Percentiles rank a stretch among this genome's conserved stretches.
Evolutionary conservation across 805 yeast genomes (phyloP).

Genomic region (Candida ponderosae): DNA sequence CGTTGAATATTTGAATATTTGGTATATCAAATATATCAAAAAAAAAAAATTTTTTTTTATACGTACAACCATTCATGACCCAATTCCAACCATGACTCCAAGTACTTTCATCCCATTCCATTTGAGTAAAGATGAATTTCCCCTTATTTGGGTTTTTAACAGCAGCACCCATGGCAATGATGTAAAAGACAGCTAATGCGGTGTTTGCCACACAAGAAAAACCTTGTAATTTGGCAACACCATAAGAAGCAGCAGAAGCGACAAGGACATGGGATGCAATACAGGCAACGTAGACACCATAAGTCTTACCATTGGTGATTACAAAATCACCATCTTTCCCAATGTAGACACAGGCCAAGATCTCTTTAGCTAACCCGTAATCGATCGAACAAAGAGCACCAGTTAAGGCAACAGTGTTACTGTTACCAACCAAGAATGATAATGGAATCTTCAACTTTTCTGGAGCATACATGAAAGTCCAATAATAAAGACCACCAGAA

Average conservation of each 20-base stretch:
- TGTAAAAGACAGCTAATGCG: constrained; percentile 41
- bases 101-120: constrained; percentile 33
- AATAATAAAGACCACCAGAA: constrained; percentile 66
- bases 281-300: constrained; percentile 62
- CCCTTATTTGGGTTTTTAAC: constrained; percentile 35
- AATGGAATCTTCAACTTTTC: constrained; percentile 39
- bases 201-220: constrained; percentile 49
- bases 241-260: constrained; percentile 49
- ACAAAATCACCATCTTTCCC: constrained; percentile 46
- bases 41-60: too few species aligned
- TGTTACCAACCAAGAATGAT: constrained; percentile 57
- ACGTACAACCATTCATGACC: constrained; percentile 33
- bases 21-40: too few species aligned
- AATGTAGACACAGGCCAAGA: constrained; percentile 50
- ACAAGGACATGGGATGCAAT: constrained; percentile 41
- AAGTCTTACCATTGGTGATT: constrained; percentile 44
- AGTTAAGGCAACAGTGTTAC: constrained; percentile 59
- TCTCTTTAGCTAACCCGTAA: constrained; percentile 59
- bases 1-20: too few species aligned
- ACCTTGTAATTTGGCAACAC: constrained; percentile 52
- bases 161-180: constrained; percentile 63
- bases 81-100: constrained; percentile 56
- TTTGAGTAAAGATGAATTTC: constrained; percentile 43
- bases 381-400: constrained; percentile 62
- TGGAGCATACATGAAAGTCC: constrained; percentile 65